Evolutionary conservation across 2,329 filamentous ascomycete species (phyloP).

Genomic region (Taxawa tesnikishii): DNA sequence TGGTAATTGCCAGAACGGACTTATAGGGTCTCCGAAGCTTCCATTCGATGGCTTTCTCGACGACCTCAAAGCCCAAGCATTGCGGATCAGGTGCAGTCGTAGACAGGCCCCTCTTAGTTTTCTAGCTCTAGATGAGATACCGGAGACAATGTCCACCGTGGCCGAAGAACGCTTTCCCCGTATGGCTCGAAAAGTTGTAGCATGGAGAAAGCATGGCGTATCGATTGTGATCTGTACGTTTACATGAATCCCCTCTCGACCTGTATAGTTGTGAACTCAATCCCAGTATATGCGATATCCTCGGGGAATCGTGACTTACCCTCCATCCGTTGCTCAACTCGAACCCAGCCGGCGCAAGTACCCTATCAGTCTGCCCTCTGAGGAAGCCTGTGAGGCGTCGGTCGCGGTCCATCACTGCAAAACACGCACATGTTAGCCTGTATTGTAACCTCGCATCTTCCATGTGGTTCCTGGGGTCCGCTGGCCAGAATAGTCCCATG

Average conservation of each 20-base stretch:
- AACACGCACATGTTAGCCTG: constrained; percentile 2
- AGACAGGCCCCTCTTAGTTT: no score
- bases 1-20: no score
- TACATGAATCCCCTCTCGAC: constrained; percentile 12
- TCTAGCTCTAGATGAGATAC: no score
- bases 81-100: no score
- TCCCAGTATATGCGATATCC: background rate
- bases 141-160: no score
- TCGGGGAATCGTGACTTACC: constrained; percentile 30
- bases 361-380: constrained; percentile 49
- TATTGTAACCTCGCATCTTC: background rate
- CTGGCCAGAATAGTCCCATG: background rate
- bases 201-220: no score
- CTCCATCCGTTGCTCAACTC: constrained; percentile 57
- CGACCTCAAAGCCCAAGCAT: no score
- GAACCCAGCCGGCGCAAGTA: constrained; percentile 47
- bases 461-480: background rate
- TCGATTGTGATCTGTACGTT: no score
- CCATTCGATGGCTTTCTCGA: no score
- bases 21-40: no score
- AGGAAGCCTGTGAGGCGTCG: constrained; percentile 47
- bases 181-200: no score
- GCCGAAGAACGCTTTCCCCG: no score
- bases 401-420: constrained; percentile 55
- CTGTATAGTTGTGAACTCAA: constrained; percentile 7